Percentiles rank a stretch among this genome's conserved stretches.
Evolutionary conservation across 2,329 filamentous ascomycete genomes (phyloP).

Genomic region (Ophiostoma montium): DNA sequence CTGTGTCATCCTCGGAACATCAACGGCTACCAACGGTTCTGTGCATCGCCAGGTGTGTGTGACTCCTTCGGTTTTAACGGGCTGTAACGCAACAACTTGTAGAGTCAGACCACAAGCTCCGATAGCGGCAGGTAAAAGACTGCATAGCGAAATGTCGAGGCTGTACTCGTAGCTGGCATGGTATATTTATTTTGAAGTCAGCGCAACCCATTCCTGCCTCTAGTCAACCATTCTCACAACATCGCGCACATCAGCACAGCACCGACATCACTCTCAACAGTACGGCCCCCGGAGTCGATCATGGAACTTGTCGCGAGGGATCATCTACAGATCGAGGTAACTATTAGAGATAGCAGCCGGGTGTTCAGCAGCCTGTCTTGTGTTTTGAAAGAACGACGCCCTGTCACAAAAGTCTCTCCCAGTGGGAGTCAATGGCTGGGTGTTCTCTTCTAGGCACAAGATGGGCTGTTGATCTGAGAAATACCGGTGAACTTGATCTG

Average conservation of each 20-base stretch:
- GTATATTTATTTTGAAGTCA: too few relatives aligned
- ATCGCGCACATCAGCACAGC: neutral
- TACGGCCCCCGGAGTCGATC: neutral
- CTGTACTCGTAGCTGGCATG: too few relatives aligned
- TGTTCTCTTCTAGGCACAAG: constrained; percentile 10
- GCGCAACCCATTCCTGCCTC: too few relatives aligned
- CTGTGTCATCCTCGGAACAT: too few relatives aligned
- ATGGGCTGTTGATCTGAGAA: constrained; percentile 45
- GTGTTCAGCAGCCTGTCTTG: constrained; percentile 25
- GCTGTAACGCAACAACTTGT: too few relatives aligned
- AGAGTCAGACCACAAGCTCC: too few relatives aligned
- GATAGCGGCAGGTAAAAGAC: too few relatives aligned
- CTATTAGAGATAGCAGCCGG: constrained; percentile 32
- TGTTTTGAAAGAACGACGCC: neutral
- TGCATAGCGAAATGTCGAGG: too few relatives aligned
- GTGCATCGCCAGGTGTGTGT: too few relatives aligned
- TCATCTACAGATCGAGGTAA: constrained; percentile 30
- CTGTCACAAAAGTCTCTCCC: neutral
- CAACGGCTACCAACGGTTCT: too few relatives aligned
- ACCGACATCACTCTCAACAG: neutral
- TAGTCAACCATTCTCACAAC: neutral
- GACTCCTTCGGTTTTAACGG: too few relatives aligned
- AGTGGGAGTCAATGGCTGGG: neutral
- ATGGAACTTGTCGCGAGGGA: neutral
- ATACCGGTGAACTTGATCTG: constrained; percentile 70